Evolutionary conservation across 164 flowering plant genomes (phyloP), one percentile per base, ranked within the genome.

Genomic region (Amborella trichopoda): DNA sequence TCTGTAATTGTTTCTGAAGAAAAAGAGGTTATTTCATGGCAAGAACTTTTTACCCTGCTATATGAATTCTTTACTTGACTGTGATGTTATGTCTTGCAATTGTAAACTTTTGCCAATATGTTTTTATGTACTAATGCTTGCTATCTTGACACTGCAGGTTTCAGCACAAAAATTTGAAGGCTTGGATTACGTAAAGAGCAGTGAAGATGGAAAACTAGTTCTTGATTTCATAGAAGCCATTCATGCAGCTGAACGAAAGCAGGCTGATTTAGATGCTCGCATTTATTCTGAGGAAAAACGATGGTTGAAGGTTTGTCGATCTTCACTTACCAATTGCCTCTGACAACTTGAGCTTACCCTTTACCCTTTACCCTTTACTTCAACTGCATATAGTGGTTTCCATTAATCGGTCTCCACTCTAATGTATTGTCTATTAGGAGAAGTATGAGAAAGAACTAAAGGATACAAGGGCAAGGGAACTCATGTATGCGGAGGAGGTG

Each of bases 401-500:
- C n/a, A n/a, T n/a, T n/a, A n/a, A n/a, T n/a, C n/a, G n/a, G n/a
- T n/a, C n/a, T n/a, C n/a, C n/a, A n/a, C n/a, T n/a, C n/a, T n/a
- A n/a, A n/a, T 28, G 36, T 28, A 20, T 21, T 53, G 37, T 40
- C 8, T 13, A 63, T 36, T 49, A 93, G 99, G 95, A 78, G 56
- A 82, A 79, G 57, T 81, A 72, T 61, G 95, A 93, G 55, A 82
- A 77, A 55, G 87, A 78, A 50, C 59, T 88, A 45, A 82, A 76
- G 69, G 99, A 93, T 77, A 83, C 83, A 21, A 73, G 83, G 68
- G 96, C 81, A 10, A 77, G 84, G 60, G 81, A 88, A 65, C 81
- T 93, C 34, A 88, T 88, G 96, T 88, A 68, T 73, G 95, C 91
- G 46, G 96, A 93, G 72, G 84, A 90, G 66, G 91, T 77, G 33